Evolutionary conservation across 169 alveolate species (phyloP).

Genomic region (Plasmodium falciparum): DNA sequence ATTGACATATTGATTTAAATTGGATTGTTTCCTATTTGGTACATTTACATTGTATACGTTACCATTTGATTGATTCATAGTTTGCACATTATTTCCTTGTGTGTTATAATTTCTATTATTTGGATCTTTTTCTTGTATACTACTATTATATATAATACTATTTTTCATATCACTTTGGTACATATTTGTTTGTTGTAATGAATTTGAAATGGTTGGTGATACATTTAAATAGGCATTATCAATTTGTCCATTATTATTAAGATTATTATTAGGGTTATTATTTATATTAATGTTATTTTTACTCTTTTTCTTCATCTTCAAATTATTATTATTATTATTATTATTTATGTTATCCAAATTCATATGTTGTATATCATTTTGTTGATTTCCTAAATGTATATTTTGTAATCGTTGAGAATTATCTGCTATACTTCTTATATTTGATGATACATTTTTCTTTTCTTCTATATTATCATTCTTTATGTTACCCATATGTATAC

Average conservation of each 20-base stretch:
- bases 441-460: constrained; percentile 16
- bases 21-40: constrained; percentile 29
- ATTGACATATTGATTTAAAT: constrained; percentile 31
- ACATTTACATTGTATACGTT: constrained; percentile 21
- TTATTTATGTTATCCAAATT: constrained; percentile 8
- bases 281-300: not conserved
- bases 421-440: constrained; percentile 21
- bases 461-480: constrained; percentile 17
- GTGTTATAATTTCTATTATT: not conserved
- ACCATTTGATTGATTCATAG: constrained; percentile 27
- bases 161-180: constrained; percentile 30
- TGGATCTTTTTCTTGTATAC: constrained; percentile 7
- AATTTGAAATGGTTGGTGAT: not conserved
- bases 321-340: not conserved
- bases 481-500: not conserved
- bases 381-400: constrained; percentile 13
- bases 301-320: not conserved
- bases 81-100: constrained; percentile 21
- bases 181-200: constrained; percentile 35
- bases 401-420: constrained; percentile 23
- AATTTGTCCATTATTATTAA: not conserved
- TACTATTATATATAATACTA: constrained; percentile 8
- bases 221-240: constrained; percentile 9
- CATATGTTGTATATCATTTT: constrained; percentile 21
- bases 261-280: not conserved